A percentile compares a stretch with the other conserved stretches of the same genome.
Conservation (phyloP, 2,329 filamentous ascomycete species). For the Cephalotrichum gorgonifer region DNA sequence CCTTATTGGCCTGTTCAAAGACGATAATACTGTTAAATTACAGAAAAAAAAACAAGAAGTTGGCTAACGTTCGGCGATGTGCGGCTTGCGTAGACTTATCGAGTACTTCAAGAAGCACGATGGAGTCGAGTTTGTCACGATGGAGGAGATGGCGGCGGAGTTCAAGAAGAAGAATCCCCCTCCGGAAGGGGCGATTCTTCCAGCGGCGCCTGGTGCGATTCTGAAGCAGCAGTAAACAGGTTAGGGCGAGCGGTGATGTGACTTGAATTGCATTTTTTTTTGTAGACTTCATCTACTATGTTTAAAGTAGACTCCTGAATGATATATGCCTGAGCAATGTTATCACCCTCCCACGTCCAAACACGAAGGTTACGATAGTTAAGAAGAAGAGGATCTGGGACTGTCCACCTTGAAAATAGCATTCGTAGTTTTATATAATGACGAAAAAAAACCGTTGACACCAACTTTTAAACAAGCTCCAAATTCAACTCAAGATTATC, state of each 20-base stretch:
- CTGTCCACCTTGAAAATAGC: no score
- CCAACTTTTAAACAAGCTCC: no score
- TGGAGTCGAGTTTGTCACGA: constrained; percentile 56
- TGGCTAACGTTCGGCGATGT: neutral
- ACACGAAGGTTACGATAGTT: no score
- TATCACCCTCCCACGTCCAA: no score
- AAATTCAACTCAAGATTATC: neutral
- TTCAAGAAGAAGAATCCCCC: constrained; percentile 57
- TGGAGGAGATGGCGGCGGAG: constrained; percentile 62
- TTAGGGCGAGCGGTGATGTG: neutral
- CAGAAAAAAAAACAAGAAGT: neutral
- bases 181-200: constrained; percentile 49
- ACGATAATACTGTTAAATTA: neutral
- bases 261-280: neutral
- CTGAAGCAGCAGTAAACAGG: no score
- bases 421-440: no score
- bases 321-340: no score
- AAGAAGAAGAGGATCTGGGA: no score
- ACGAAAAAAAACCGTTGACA: no score
- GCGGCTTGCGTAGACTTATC: constrained; percentile 41
- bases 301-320: no score
- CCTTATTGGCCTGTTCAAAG: constrained; percentile 14
- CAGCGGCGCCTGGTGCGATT: constrained; percentile 42
- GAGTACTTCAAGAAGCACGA: constrained; percentile 55
- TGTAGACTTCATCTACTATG: neutral